Percentiles rank a stretch among this genome's conserved stretches.
These are phyloP conservation scores for Diutina catenulata DNA, from an alignment of 1,139 yeast genomes.

Conservation along the genomic window DNA sequence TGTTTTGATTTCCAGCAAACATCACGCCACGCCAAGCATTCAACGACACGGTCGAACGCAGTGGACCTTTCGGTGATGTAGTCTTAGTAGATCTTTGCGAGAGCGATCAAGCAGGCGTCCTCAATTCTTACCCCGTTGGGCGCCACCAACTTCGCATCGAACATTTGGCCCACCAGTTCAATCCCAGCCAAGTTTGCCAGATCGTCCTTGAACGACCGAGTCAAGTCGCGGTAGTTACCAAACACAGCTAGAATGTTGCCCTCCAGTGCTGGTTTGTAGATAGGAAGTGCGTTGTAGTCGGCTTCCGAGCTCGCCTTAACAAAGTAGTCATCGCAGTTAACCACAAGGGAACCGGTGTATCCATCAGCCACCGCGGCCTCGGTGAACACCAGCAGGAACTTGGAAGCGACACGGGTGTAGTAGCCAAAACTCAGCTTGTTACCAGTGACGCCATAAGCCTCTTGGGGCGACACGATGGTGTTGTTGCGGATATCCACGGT, in stretches of 20 bases:
- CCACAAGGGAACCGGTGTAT: slow-evolving; percentile 54
- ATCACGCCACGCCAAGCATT: no score
- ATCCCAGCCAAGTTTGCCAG: slow-evolving; percentile 42
- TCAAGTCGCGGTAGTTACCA: slow-evolving; percentile 52
- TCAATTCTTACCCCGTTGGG: slow-evolving; percentile 54
- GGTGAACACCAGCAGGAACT: slow-evolving; percentile 57
- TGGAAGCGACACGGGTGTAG: slow-evolving; percentile 54
- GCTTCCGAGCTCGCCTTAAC: slow-evolving; percentile 11
- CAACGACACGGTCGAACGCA: no score
- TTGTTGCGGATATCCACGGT: slow-evolving; percentile 58
- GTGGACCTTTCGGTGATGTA: no score
- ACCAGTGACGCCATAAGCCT: slow-evolving; percentile 59
- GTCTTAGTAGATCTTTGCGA: no score
- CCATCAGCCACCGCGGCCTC: slow-evolving; percentile 59
- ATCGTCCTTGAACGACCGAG: slow-evolving; percentile 29
- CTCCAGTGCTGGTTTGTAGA: slow-evolving; percentile 8
- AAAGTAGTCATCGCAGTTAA: slow-evolving; percentile 57
- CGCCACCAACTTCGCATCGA: slow-evolving; percentile 50
- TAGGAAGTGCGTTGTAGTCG: background rate
- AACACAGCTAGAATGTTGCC: slow-evolving; percentile 41
- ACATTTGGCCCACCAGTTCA: slow-evolving; percentile 44
- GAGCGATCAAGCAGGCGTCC: slow-evolving; percentile 56
- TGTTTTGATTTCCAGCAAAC: no score
- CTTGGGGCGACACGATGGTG: slow-evolving; percentile 57
- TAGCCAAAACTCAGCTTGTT: slow-evolving; percentile 60